phyloP scores from a whole-genome alignment of 371 early-diverging fungal species.

The Mucor plumbeus region DNA sequence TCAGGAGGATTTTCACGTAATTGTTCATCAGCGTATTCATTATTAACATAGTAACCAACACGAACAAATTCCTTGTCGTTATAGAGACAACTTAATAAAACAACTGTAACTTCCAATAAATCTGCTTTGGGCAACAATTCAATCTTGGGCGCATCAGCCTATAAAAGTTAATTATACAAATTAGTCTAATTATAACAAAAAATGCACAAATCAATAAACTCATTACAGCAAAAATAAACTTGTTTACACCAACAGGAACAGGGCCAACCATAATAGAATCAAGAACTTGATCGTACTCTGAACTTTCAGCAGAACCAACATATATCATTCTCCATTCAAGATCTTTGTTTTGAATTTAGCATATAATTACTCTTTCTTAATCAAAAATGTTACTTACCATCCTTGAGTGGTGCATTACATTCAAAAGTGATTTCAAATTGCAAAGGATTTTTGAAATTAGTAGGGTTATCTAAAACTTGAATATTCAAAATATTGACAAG shows the following conservation, averaged over 20 bases:
- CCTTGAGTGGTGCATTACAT: conserved; percentile 83
- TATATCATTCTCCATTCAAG: conserved; percentile 97
- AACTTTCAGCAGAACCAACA: conserved; percentile 87
- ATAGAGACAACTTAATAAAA: conserved; percentile 90
- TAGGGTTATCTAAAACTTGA: conserved; percentile 84
- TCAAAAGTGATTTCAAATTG: conserved; percentile 97
- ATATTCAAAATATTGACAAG: conserved; percentile 86
- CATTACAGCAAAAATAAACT: conserved; percentile 88
- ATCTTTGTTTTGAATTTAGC: conserved; percentile 57
- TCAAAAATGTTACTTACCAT: conserved; percentile 63
- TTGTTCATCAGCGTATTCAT: conserved; percentile 80
- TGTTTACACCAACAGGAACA: conserved; percentile 94
- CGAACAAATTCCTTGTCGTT: conserved; percentile 90
- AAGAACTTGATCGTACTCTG: conserved; percentile 89
- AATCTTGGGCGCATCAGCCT: conserved; percentile 78
- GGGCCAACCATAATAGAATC: conserved; percentile 97
- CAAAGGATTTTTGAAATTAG: conserved; percentile 79
- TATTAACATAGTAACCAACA: conserved; percentile 96
- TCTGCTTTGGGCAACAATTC: conserved; percentile 78
- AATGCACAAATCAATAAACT: not conserved
- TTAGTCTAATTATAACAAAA: too few relatives aligned
- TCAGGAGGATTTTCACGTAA: conserved; percentile 48
- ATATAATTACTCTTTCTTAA: too few relatives aligned
- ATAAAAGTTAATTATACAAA: not conserved
- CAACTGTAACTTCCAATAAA: conserved; percentile 87